Percentiles rank a stretch among this genome's conserved stretches.
Conservation (phyloP, 306 rosid species). For the Cercis canadensis region DNA sequence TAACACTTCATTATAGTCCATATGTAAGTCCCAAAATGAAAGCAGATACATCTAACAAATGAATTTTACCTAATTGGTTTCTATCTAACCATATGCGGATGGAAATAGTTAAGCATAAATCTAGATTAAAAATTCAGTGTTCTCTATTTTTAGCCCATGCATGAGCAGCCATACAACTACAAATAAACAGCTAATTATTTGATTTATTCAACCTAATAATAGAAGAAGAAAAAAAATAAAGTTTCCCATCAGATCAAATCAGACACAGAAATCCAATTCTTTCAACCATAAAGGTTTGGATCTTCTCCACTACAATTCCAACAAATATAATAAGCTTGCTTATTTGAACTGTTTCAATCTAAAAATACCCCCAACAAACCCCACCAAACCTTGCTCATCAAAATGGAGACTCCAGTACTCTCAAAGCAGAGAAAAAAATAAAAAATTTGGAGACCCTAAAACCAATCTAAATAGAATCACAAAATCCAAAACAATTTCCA, state of each 20-base stretch:
- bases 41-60: conserved; percentile 10
- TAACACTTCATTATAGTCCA: neutral
- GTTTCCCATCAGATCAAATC: conserved; percentile 14
- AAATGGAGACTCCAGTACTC: neutral
- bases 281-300: neutral
- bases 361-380: neutral
- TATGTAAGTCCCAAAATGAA: neutral
- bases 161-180: conserved; percentile 6
- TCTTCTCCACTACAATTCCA: conserved; percentile 5
- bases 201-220: no score
- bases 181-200: conserved; percentile 1
- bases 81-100: neutral
- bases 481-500: neutral
- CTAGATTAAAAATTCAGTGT: neutral
- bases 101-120: neutral
- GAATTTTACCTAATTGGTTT: conserved; percentile 22
- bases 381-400: neutral
- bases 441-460: neutral
- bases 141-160: neutral
- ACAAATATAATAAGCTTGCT: neutral
- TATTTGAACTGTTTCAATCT: conserved; percentile 3
- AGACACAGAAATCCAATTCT: conserved; percentile 16
- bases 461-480: neutral
- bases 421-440: neutral
- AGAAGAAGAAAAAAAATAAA: conserved; percentile 20